Evolutionary conservation across 225 moss, liverwort and hornwort species (phyloP), one percentile per base, ranked within the genome.

Genomic region (Sphagnum contortum): DNA sequence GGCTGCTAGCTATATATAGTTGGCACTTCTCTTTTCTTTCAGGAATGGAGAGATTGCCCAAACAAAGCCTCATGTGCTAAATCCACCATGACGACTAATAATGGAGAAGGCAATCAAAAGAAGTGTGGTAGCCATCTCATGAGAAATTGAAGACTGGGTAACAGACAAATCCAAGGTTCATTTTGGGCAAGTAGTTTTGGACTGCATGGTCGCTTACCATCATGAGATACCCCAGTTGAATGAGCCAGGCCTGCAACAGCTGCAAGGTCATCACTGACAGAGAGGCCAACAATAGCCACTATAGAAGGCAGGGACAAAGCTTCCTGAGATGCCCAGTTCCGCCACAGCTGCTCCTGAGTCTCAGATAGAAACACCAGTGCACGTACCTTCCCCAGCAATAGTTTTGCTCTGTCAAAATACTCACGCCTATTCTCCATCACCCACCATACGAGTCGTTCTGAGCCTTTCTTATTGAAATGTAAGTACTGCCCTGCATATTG

Each of bases 361-460:
- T 74, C 65, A 3, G 91, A 88, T 1, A 88, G 74, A 66, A 88
- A 91, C 50, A 88, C 72, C 64, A 91, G 68, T 6, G 81, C 66
- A 44, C 61, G 83, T 3, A 72, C 83, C 62, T 75, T 81, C 45
- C 73, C 79, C 14, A 91, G 81, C 66, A 81, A 66, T 50, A 47
- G 50, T 70, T 81, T 88, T 9, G 86, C 73, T 66, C 81, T 79
- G 45, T 80, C 83, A 49, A 85, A 91, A 65, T 88, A 88, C 71
- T 91, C 91, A 4, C 88, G 91, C 12, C 88, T 79, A 69, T 91
- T 91, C 79, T 91, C 91, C 88, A 88, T 91, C 53, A 91, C 57
- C 91, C 91, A 91, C 91, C 91, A 91, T 9, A 88, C 66, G 67
- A 91, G 74, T 3, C 71, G 81, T 50, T 77, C 85, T 44, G 80